Percentiles rank a stretch among this genome's conserved stretches.
Conservation (phyloP, 2,329 filamentous ascomycete species). For the Metarhizium sp. region DNA sequence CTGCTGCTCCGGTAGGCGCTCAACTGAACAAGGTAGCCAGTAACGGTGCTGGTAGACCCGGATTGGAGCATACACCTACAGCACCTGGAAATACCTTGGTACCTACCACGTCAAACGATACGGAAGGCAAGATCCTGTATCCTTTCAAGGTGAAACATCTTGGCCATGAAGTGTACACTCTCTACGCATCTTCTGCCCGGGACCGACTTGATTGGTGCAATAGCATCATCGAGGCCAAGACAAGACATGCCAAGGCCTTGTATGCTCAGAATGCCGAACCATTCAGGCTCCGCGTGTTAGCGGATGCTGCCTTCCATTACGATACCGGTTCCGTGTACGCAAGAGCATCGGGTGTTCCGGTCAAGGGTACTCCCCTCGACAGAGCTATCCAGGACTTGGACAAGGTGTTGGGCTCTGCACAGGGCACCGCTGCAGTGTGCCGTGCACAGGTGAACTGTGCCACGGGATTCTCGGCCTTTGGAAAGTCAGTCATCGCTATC, state of each 20-base stretch:
- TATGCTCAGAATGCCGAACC: slow-evolving; percentile 92
- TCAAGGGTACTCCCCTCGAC: slow-evolving; percentile 85
- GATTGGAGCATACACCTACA: slow-evolving; percentile 60
- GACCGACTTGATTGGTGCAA: slow-evolving; percentile 82
- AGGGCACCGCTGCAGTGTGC: slow-evolving; percentile 69
- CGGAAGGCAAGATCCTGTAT: slow-evolving; percentile 76
- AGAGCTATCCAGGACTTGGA: slow-evolving; percentile 86
- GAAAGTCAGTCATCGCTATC: slow-evolving; percentile 81
- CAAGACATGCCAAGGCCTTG: slow-evolving; percentile 78
- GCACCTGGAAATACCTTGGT: slow-evolving; percentile 51
- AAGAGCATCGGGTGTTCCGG: slow-evolving; percentile 58
- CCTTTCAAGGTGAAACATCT: slow-evolving; percentile 95
- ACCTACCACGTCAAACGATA: slow-evolving; percentile 47
- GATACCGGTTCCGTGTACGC: slow-evolving; percentile 52
- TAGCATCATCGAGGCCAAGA: slow-evolving; percentile 92
- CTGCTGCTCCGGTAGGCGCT: slow-evolving; percentile 49
- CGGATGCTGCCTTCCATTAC: slow-evolving; percentile 83
- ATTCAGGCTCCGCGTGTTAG: slow-evolving; percentile 83
- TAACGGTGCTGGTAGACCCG: slow-evolving; percentile 43
- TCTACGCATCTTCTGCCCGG: slow-evolving; percentile 71
- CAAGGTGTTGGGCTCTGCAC: slow-evolving; percentile 59
- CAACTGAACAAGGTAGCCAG: slow-evolving; percentile 47
- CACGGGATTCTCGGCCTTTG: slow-evolving; percentile 76
- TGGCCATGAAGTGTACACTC: slow-evolving; percentile 83
- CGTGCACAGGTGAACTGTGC: slow-evolving; percentile 86